Percentiles rank a stretch among this genome's conserved stretches.
Conservation (phyloP, 306 rosid species). For the Luffa aegyptiaca region DNA sequence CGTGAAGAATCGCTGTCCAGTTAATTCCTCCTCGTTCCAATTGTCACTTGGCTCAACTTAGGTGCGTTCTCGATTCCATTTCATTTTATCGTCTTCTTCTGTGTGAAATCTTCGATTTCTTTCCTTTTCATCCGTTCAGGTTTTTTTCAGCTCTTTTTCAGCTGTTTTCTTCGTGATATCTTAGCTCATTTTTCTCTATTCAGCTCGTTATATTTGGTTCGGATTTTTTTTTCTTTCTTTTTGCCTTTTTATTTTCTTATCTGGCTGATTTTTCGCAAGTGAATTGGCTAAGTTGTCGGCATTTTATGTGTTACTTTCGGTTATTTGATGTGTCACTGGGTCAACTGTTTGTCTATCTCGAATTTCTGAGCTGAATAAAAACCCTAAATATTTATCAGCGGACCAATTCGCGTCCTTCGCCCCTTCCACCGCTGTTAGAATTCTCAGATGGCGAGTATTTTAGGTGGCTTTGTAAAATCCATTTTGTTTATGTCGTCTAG, state of each 20-base stretch:
- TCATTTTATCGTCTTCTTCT: background rate
- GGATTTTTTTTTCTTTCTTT: background rate
- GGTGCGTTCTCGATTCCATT: background rate
- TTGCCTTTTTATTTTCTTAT: background rate
- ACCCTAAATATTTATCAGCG: constrained; percentile 9
- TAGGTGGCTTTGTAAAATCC: background rate
- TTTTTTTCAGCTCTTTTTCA: background rate
- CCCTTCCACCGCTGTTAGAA: background rate
- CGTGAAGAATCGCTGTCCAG: constrained; percentile 6
- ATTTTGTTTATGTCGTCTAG: background rate
- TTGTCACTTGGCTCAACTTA: background rate
- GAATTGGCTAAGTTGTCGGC: background rate
- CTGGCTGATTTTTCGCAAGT: background rate
- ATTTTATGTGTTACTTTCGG: background rate
- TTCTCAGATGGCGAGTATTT: background rate
- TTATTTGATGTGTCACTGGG: background rate
- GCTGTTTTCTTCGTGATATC: background rate
- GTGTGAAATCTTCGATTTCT: background rate
- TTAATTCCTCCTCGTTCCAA: background rate
- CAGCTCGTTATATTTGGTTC: background rate
- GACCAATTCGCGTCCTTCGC: background rate
- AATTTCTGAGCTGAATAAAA: constrained; percentile 3
- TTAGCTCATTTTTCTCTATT: background rate
- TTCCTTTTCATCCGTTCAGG: background rate
- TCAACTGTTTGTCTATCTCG: background rate